These are phyloP conservation scores for Tribonema minus DNA, from an alignment of 108 stramenopile genomes.

Conservation along the genomic window DNA sequence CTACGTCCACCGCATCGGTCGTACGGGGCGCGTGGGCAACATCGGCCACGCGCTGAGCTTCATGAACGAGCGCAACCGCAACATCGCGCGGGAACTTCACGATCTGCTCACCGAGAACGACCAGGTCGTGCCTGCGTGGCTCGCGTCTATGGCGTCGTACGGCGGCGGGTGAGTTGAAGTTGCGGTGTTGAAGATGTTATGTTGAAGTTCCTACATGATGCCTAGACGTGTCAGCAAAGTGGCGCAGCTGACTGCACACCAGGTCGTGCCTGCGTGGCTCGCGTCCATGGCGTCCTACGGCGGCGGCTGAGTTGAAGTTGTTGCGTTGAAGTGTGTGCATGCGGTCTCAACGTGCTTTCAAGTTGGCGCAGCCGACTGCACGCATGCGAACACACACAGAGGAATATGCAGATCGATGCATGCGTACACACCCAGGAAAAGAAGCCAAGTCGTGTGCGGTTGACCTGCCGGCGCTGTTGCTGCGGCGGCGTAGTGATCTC, in stretches of 20 bases:
- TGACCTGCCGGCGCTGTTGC: too few species aligned
- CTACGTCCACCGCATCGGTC: slow-evolving; percentile 96
- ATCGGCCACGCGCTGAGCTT: slow-evolving; percentile 60
- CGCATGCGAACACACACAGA: too few species aligned
- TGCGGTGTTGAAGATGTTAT: too few species aligned
- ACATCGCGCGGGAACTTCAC: slow-evolving; percentile 60
- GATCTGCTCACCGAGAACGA: slow-evolving; percentile 50
- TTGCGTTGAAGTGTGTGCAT: neutral
- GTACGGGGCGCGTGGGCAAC: slow-evolving; percentile 26
- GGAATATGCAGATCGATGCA: too few species aligned
- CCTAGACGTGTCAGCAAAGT: too few species aligned
- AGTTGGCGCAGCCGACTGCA: too few species aligned
- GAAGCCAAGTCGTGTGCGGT: too few species aligned
- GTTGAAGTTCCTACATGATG: too few species aligned
- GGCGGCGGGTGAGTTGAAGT: slow-evolving; percentile 44
- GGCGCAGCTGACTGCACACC: slow-evolving; percentile 35
- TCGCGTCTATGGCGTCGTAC: slow-evolving; percentile 34
- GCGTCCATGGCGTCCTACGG: neutral
- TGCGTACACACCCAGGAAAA: too few species aligned
- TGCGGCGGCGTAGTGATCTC: too few species aligned
- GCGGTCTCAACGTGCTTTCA: too few species aligned
- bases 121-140: slow-evolving; percentile 46
- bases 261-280: slow-evolving; percentile 9
- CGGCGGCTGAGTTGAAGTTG: neutral
- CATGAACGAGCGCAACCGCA: slow-evolving; percentile 62